Evolutionary conservation across 257 asterid species (phyloP), one percentile per base, ranked within the genome.

Genomic region (Cinchona pubescens): DNA sequence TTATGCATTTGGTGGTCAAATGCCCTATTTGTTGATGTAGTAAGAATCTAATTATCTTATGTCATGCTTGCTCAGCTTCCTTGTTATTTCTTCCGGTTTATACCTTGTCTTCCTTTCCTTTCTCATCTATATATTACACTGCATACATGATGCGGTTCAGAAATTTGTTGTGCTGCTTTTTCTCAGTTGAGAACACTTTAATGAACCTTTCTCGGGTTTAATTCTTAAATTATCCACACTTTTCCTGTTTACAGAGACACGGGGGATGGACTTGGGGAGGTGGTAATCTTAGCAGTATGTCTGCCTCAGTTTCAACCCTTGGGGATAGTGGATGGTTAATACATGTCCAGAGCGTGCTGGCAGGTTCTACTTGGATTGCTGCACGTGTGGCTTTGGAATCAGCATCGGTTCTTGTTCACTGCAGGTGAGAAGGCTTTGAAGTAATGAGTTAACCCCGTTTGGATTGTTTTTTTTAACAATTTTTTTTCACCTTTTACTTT

Each of bases 261-360:
- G 98, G 99, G 74, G 99, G 98, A 71, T 89, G 96, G 97, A 86
- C 94, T 35, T 95, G 99, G 99, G 95, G 95, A 72, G 99, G 99
- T 67, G 98, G 98, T 74, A 95, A 92, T 81, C 93, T 95, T 80
- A 95, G 99, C 89, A 92, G 99, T 79, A 95, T 95, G 99, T 95
- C 99, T 75, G 98, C 99, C 64, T 95, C 99, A 34, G 98, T 95
- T 79, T 90, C 99, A 62, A 90, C 96, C 72, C 91, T 95, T 74
- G 99, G 99, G 75, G 99, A 92, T 78, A 95, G 96, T 76, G 97
- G 97, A 79, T 95, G 99, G 99, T 85, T 95, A 83, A 92, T 88
- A 85, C 98, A 95, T 80, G 96, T 95, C 66, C 99, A 95, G 78
- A 92, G 89, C 84, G 93, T 95, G 72, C 86, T 95, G 83, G 99